Evolutionary conservation across 2,329 filamentous ascomycete genomes (phyloP), one percentile per base, ranked within the genome.

Genomic region (Cordyceps cateniannulata): DNA sequence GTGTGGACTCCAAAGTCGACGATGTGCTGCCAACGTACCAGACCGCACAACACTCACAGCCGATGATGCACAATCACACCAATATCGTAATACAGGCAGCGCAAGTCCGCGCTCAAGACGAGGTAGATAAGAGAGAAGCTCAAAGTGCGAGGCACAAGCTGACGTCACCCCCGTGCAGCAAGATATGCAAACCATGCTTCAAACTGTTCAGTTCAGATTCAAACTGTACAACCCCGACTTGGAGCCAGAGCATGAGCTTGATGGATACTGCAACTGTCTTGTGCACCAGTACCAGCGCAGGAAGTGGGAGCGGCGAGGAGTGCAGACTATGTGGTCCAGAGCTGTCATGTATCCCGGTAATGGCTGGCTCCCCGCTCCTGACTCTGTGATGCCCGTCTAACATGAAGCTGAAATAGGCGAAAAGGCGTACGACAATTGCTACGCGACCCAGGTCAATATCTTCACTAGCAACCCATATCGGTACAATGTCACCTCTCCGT

Each of bases 301-400:
- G 50, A 78, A 78, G 63, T 66, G 66, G 58, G 63, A 60, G n/a
- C 72, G 77, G 7, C 69, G 74, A 25, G 53, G 52, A 5, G 69
- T 78, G 2, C 75, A 77, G 58, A 68, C 76, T 6, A 69, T 69
- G 64, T 80, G 77, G 77, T 72, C 72, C 20, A 71, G 72, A 61
- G 77, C 77, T 1, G 77, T 80, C 58, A 76, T 78, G 70, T 80
- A 79, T 64, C 77, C 77, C 38, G 76, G 63, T 63, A 56, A 20
- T 20, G 8, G 9, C 42, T 45, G 6, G 20, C 42, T 12, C 5
- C 18, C 3, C 42, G n/a, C n/a, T n/a, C 20, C 9, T 3, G 3
- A 20, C 20, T 22, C 9, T 20, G 7, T 2, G 2, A n/a, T 22
- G 6, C 9, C 20, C n/a, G n/a, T 7, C 35, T 42, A 14, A 49